phyloP scores from a whole-genome alignment of 176 grass and related monocot genomes.

The Bonia amplexicaulis region DNA sequence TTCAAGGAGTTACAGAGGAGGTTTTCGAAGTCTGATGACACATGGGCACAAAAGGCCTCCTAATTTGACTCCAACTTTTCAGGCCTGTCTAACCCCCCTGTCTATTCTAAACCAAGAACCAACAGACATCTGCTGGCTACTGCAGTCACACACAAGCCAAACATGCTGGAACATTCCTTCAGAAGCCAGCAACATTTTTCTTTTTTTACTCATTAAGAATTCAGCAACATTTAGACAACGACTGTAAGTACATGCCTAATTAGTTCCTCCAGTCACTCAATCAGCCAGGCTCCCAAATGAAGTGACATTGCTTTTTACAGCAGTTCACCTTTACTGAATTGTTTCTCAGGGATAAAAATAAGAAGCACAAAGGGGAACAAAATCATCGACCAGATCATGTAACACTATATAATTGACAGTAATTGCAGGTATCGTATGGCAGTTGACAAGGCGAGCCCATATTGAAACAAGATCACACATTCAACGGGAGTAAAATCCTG shows the following conservation, averaged over 20 bases:
- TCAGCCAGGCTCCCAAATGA: not conserved
- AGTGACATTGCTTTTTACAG: slow-evolving; percentile 12
- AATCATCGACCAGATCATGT: not conserved
- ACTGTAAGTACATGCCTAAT: slow-evolving; percentile 3
- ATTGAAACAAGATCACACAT: not conserved
- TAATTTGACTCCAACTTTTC: not conserved
- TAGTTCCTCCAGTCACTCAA: not conserved
- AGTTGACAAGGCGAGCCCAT: not conserved
- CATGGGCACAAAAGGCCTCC: not conserved
- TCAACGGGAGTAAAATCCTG: not conserved
- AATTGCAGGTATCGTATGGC: not conserved
- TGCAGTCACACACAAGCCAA: not conserved
- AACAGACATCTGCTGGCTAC: slow-evolving; percentile 4
- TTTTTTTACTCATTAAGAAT: not conserved
- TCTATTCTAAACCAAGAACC: not conserved
- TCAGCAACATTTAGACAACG: slow-evolving; percentile 5
- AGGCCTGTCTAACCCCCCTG: not conserved
- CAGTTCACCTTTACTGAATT: not conserved
- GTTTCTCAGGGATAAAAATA: not conserved
- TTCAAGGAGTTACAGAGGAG: not conserved
- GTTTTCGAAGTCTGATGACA: not conserved
- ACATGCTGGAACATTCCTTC: slow-evolving; percentile 4
- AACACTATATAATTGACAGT: not conserved
- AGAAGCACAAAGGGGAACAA: not conserved
- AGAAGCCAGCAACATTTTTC: not conserved